Conservation (phyloP, 1,284 basidiomycete genomes). For the Marasmius oreades region DNA sequence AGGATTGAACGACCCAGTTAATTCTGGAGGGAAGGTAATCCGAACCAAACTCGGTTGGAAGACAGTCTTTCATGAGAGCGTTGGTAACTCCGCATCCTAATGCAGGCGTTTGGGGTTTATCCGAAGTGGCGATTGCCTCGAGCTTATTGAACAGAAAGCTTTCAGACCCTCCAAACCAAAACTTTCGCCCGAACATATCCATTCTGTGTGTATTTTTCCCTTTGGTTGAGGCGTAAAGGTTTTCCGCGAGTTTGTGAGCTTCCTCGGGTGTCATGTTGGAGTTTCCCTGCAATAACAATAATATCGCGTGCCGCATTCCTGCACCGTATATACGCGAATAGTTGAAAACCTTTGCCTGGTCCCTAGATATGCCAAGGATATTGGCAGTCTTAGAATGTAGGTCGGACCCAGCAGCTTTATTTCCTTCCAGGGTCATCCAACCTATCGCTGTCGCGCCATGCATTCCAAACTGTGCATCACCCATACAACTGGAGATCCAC, state of each 20-base stretch:
- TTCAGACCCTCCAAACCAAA: conserved; percentile 98
- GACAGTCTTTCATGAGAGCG: conserved; percentile 86
- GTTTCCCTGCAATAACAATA: conserved; percentile 87
- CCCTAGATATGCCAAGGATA: conserved; percentile 90
- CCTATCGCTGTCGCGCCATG: conserved; percentile 97
- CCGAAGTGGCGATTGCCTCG: conserved; percentile 90
- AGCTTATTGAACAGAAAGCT: conserved; percentile 99
- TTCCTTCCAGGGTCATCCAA: conserved; percentile 99
- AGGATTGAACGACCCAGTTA: conserved; percentile 99
- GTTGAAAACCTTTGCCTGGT: conserved; percentile 99
- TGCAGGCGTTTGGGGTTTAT: conserved; percentile 88
- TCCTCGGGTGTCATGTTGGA: conserved; percentile 75
- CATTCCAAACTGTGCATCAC: conserved; percentile 96
- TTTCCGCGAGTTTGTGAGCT: conserved; percentile 80
- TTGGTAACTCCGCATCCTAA: conserved; percentile 93
- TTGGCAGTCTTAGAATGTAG: conserved; percentile 95
- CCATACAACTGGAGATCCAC: conserved; percentile 99
- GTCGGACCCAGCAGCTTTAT: conserved; percentile 95
- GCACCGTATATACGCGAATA: conserved; percentile 99
- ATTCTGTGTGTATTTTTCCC: conserved; percentile 78
- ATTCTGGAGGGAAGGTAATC: conserved; percentile 96
- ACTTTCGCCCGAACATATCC: conserved; percentile 73
- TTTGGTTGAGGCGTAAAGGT: conserved; percentile 92
- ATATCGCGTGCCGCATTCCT: conserved; percentile 90
- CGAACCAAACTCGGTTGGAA: conserved; percentile 73